These are phyloP conservation scores for Zancudomyces culisetae DNA, from an alignment of 371 early-diverging fungal species.

Conservation along the genomic window DNA sequence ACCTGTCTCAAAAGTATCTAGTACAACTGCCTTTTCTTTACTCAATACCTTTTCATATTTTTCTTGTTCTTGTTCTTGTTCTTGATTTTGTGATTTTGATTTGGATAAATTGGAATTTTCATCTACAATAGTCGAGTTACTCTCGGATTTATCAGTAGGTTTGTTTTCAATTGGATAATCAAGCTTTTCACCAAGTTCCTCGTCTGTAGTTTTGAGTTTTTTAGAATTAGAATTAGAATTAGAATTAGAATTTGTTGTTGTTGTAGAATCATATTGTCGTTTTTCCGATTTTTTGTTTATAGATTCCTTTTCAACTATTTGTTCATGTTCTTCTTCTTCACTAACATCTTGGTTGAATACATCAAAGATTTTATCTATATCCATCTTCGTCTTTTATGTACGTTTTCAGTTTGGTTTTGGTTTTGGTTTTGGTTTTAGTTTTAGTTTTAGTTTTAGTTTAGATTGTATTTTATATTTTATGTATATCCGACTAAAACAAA, in stretches of 20 bases:
- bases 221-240: no score
- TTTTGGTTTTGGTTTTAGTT: neutral
- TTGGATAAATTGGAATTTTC: no score
- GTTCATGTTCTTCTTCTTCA: neutral
- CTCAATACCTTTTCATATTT: no score
- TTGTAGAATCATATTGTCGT: no score
- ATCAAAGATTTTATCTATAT: slow-evolving; percentile 2
- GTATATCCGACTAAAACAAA: no score
- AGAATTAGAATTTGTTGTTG: no score
- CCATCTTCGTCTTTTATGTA: slow-evolving; percentile 2
- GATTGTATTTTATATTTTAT: neutral
- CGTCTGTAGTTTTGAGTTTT: no score
- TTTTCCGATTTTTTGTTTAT: no score
- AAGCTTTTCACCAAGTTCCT: no score
- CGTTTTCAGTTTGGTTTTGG: neutral
- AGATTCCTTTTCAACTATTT: neutral
- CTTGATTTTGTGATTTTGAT: neutral
- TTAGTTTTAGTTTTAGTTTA: neutral
- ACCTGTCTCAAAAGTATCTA: slow-evolving; percentile 62
- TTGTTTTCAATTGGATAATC: neutral
- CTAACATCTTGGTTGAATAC: slow-evolving; percentile 1
- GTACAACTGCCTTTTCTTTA: slow-evolving; percentile 33
- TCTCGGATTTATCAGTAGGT: neutral
- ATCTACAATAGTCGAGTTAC: neutral
- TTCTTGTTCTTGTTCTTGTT: neutral